phyloP scores from a whole-genome alignment of 768 basidiomycete species.

The Dioszegia aurantiaca region DNA sequence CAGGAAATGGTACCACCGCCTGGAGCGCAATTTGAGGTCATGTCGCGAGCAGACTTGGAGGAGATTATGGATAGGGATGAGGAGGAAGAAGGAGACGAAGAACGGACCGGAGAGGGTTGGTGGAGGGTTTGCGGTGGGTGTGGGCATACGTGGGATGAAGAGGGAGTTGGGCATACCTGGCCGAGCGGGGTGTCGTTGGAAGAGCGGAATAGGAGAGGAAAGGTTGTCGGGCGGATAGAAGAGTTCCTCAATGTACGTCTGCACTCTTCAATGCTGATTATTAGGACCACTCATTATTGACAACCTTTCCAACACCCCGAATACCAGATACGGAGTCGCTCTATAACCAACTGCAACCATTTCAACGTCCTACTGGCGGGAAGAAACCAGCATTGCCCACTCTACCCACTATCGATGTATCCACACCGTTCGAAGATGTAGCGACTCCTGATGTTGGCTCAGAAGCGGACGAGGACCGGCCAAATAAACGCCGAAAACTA shows the following conservation, averaged over 20 bases:
- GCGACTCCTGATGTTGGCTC: slow-evolving; percentile 11
- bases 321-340: slow-evolving; percentile 24
- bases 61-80: slow-evolving; percentile 32
- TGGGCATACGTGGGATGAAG: slow-evolving; percentile 47
- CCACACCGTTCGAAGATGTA: slow-evolving; percentile 15
- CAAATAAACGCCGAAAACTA: slow-evolving; percentile 4
- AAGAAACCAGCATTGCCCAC: slow-evolving; percentile 37
- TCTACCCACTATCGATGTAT: slow-evolving; percentile 23
- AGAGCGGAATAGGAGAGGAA: slow-evolving; percentile 60
- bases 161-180: slow-evolving; percentile 56
- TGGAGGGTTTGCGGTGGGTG: slow-evolving; percentile 48
- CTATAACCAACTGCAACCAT: slow-evolving; percentile 33
- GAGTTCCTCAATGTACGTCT: slow-evolving; percentile 70
- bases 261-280: slow-evolving; percentile 2
- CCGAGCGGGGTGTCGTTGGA: slow-evolving; percentile 53
- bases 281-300: slow-evolving; percentile 70
- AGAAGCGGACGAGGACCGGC: slow-evolving; percentile 22
- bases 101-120: slow-evolving; percentile 60
- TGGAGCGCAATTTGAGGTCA: slow-evolving; percentile 60
- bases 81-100: slow-evolving; percentile 55
- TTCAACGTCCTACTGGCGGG: slow-evolving; percentile 32
- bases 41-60: slow-evolving; percentile 31
- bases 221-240: slow-evolving; percentile 74
- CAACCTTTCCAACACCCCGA: slow-evolving; percentile 50
- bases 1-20: slow-evolving; percentile 66